These are phyloP conservation scores for Camellia lanceoleosa DNA, from an alignment of 148 eudicot genomes.

Conservation along the genomic window DNA sequence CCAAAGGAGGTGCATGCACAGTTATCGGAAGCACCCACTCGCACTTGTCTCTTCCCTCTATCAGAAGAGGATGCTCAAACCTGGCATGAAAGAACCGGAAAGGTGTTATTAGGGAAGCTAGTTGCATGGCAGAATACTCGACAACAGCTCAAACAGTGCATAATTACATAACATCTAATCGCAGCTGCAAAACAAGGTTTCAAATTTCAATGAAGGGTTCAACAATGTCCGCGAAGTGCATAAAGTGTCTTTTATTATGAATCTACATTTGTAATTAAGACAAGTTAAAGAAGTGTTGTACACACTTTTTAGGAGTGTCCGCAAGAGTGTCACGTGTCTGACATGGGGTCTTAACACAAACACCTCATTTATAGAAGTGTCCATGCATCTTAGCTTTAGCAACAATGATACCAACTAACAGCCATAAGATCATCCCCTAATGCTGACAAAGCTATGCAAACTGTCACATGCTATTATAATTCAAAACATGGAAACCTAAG, in stretches of 20 bases:
- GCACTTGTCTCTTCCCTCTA: conserved; percentile 91
- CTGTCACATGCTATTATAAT: neutral
- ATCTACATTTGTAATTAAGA: no score
- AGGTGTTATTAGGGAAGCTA: neutral
- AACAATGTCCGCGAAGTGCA: no score
- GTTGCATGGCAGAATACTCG: neutral
- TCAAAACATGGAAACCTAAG: neutral
- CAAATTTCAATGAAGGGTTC: neutral
- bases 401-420: neutral
- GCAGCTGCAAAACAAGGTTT: neutral
- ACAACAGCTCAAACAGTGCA: neutral
- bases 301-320: no score
- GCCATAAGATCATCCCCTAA: neutral
- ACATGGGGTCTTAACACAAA: no score
- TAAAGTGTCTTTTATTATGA: no score
- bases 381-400: no score
- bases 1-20: no score
- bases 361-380: neutral
- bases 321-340: no score
- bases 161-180: neutral
- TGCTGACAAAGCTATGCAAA: conserved; percentile 1
- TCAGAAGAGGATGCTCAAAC: conserved; percentile 87
- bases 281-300: no score
- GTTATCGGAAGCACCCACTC: conserved; percentile 47
- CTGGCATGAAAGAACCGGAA: conserved; percentile 26